These are phyloP conservation scores for Colletotrichum tamarilloi DNA, from an alignment of 2,329 filamentous ascomycete species.

Conservation along the genomic window DNA sequence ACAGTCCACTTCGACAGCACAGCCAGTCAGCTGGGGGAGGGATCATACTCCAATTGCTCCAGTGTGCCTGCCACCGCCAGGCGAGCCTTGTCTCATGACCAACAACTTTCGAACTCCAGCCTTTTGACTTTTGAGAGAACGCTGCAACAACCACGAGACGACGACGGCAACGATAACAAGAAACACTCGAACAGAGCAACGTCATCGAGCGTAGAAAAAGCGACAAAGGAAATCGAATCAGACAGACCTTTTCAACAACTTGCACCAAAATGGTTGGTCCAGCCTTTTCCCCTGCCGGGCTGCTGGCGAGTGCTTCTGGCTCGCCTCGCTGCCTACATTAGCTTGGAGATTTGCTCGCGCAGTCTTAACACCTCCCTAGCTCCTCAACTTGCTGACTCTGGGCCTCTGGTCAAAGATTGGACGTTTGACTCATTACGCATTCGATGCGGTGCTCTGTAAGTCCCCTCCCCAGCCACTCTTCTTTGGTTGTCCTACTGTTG, in stretches of 20 bases:
- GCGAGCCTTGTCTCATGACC: conserved; percentile 29
- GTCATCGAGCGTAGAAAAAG: not conserved
- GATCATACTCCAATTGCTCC: not conserved
- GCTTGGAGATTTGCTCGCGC: conserved; percentile 36
- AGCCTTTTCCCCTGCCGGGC: not conserved
- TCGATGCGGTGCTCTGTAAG: conserved; percentile 93
- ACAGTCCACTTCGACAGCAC: conserved; percentile 25
- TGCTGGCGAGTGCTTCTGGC: conserved; percentile 27
- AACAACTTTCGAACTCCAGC: conserved; percentile 16
- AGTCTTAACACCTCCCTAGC: conserved; percentile 61
- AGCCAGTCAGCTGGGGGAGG: conserved; percentile 1
- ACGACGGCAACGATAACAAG: not conserved
- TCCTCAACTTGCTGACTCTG: conserved; percentile 76
- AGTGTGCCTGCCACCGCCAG: conserved; percentile 17
- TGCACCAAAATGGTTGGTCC: conserved; percentile 32
- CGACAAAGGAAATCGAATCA: conserved; percentile 2
- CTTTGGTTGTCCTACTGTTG: not conserved
- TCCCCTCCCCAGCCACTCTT: conserved; percentile 37
- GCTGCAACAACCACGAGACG: not conserved
- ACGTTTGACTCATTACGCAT: conserved; percentile 92
- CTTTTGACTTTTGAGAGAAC: conserved; percentile 2
- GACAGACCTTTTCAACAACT: conserved; percentile 3
- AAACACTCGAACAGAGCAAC: not conserved
- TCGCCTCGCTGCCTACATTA: conserved; percentile 17
- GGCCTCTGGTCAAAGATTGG: conserved; percentile 84